Evolutionary conservation across 2,329 filamentous ascomycete genomes (phyloP), one percentile per base, ranked within the genome.

Genomic region (Aureobasidium sp.): DNA sequence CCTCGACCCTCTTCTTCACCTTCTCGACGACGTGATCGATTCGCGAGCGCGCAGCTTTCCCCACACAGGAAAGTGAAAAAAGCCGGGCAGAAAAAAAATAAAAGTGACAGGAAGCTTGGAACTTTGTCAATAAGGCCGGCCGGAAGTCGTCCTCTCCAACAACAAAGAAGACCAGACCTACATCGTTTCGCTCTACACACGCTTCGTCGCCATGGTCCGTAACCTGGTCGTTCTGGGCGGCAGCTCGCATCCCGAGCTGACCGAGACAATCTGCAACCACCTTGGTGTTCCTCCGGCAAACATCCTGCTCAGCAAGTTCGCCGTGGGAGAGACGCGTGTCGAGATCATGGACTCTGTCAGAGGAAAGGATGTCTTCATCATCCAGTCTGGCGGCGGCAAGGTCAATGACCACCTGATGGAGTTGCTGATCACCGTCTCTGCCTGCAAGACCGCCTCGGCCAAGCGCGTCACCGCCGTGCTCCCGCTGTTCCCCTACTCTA

Each of bases 331-430:
- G 79, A 96, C 90, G 68, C 87, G 93, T 61, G 93, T 96, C 66
- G 94, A 97, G 77, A 96, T 99, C 71, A 84, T 92, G 74, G 94
- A 99, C 76, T 96, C 91, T 15, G 94, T 99, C 57, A 89, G 94
- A 69, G 94, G 90, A 69, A 99, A 99, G 76, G 94, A 99, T 85
- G 94, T 97, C 74, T 99, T 95, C 79, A 97, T 97, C 73, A 91
- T 99, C 71, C 93, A 97, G 77, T 94, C 91, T 45, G 91, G 91
- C 68, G 90, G 90, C 68, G 91, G 91, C 66, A 89, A 89, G 70
- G 90, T 97, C 77, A 99, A 99, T 74, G 94, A 99, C 77, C 87
- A 96, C 77, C 85, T 99, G 67, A 89, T 99, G 79, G 94, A 99
- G 73, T 86, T 97, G 55, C 89, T 96, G 75, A 97, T 97, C 78